These are phyloP conservation scores for Aspergillus affinis DNA, from an alignment of 495 filamentous ascomycete species.

Conservation along the genomic window DNA sequence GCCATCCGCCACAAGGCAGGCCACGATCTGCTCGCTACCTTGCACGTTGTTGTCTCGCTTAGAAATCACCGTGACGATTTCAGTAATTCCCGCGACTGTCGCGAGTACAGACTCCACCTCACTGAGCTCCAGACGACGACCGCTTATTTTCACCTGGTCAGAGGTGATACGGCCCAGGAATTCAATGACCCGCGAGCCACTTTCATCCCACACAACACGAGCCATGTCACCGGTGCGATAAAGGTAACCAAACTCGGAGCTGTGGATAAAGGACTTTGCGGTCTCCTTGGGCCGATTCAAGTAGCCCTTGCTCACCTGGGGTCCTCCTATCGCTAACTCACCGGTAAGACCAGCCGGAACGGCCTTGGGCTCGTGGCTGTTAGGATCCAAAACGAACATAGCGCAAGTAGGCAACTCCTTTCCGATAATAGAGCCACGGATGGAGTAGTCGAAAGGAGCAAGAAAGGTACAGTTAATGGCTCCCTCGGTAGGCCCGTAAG, in stretches of 20 bases:
- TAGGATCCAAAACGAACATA: constrained; percentile 30
- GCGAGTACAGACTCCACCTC: constrained; percentile 65
- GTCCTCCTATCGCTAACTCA: constrained; percentile 47
- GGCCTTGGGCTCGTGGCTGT: constrained; percentile 25
- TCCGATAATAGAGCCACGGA: constrained; percentile 38
- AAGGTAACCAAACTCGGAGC: constrained; percentile 43
- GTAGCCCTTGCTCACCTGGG: constrained; percentile 48
- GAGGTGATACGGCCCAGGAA: constrained; percentile 74
- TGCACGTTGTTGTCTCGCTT: constrained; percentile 16
- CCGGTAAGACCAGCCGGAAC: constrained; percentile 43
- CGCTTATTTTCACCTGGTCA: constrained; percentile 86
- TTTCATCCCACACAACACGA: constrained; percentile 39
- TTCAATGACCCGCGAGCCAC: constrained; percentile 37
- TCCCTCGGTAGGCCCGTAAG: constrained; percentile 37
- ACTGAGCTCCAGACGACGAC: constrained; percentile 84
- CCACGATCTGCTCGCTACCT: constrained; percentile 25
- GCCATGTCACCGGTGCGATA: constrained; percentile 80
- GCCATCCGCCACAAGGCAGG: constrained; percentile 23
- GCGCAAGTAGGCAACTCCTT: constrained; percentile 28
- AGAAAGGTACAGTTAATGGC: constrained; percentile 32
- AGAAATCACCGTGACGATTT: constrained; percentile 21
- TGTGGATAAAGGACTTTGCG: constrained; percentile 36
- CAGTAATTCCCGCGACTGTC: constrained; percentile 18
- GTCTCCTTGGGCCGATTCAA: constrained; percentile 41
- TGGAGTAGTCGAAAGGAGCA: constrained; percentile 23